phyloP scores from a whole-genome alignment of 2,329 filamentous ascomycete species.

The Aspergillus ustus region DNA sequence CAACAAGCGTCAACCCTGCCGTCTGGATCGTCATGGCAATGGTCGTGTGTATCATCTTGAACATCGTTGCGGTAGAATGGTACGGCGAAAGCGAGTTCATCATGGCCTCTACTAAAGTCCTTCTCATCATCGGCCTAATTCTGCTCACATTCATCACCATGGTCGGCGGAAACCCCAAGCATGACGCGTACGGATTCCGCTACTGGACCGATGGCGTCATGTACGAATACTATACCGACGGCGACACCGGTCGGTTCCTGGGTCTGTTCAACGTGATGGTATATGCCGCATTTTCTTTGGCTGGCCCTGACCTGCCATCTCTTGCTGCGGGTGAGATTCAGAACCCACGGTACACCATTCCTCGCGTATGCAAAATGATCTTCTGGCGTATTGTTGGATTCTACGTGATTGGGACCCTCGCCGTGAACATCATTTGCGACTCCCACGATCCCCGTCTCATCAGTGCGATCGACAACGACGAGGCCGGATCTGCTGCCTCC shows the following conservation, averaged over 20 bases:
- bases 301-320: conserved; percentile 65
- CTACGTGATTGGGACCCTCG: conserved; percentile 73
- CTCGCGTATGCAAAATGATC: conserved; percentile 73
- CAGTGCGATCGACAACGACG: conserved; percentile 60
- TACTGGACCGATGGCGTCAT: conserved; percentile 68
- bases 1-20: conserved; percentile 45
- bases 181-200: conserved; percentile 72
- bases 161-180: conserved; percentile 75
- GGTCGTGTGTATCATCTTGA: conserved; percentile 58
- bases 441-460: conserved; percentile 66
- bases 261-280: conserved; percentile 76
- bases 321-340: conserved; percentile 68
- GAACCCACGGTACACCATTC: conserved; percentile 71
- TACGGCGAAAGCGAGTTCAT: conserved; percentile 77
- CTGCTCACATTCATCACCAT: conserved; percentile 79
- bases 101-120: conserved; percentile 69
- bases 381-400: conserved; percentile 78
- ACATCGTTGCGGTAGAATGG: conserved; percentile 71
- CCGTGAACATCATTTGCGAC: conserved; percentile 70
- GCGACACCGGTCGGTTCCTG: conserved; percentile 68
- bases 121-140: conserved; percentile 71
- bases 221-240: conserved; percentile 66
- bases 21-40: conserved; percentile 50
- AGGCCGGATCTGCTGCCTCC: conserved; percentile 68
- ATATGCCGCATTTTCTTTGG: conserved; percentile 67